phyloP scores from a whole-genome alignment of 2,329 filamentous ascomycete species.

The Onygenales sp. region DNA sequence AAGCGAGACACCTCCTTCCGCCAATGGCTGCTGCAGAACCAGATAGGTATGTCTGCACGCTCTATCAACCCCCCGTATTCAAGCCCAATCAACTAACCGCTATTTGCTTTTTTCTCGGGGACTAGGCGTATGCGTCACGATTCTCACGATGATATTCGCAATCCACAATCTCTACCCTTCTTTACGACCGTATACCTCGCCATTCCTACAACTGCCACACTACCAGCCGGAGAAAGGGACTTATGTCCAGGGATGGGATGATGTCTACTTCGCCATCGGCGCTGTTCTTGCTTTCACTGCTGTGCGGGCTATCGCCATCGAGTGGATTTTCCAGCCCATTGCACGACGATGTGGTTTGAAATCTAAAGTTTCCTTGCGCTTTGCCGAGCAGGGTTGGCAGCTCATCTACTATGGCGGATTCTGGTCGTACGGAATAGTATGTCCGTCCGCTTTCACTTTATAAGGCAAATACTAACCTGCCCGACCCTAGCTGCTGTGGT shows the following conservation, averaged over 20 bases:
- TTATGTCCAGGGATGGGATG: slow-evolving; percentile 71
- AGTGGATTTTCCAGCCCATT: slow-evolving; percentile 73
- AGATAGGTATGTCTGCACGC: slow-evolving; percentile 55
- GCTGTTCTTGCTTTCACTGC: slow-evolving; percentile 82
- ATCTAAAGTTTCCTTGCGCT: slow-evolving; percentile 70
- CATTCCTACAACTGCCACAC: slow-evolving; percentile 83
- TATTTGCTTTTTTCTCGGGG: not conserved
- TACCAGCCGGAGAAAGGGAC: slow-evolving; percentile 57
- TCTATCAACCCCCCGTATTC: not conserved
- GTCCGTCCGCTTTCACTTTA: slow-evolving; percentile 20
- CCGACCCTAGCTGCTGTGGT: slow-evolving; percentile 61
- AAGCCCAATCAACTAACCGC: no score
- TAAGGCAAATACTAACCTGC: not conserved
- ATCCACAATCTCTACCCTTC: slow-evolving; percentile 75
- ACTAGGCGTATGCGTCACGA: slow-evolving; percentile 72
- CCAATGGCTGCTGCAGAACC: slow-evolving; percentile 65
- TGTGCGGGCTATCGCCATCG: slow-evolving; percentile 73
- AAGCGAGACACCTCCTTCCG: slow-evolving; percentile 32
- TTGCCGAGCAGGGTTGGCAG: slow-evolving; percentile 92
- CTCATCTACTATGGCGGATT: slow-evolving; percentile 72
- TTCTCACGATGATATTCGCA: slow-evolving; percentile 71
- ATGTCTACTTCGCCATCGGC: slow-evolving; percentile 65
- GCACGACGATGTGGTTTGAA: slow-evolving; percentile 63
- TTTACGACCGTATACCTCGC: slow-evolving; percentile 66
- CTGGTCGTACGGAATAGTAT: slow-evolving; percentile 76